phyloP scores from a whole-genome alignment of 164 flowering plant genomes.

The Magnolia officinalis region DNA sequence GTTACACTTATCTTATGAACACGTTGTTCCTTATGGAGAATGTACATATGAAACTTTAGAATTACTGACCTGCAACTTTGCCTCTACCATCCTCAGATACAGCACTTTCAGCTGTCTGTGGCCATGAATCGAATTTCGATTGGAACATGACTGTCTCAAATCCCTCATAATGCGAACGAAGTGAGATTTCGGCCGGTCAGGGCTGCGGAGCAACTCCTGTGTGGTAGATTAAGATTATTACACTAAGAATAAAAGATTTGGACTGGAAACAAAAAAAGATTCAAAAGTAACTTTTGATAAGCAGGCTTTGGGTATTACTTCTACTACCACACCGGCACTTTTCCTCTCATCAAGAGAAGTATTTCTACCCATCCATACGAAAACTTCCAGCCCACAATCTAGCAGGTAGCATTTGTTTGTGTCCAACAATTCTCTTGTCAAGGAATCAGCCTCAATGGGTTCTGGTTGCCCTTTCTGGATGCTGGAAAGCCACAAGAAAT shows the following conservation, averaged over 20 bases:
- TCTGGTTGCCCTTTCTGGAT: conserved; percentile 72
- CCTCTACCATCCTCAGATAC: conserved; percentile 95
- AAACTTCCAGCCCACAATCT: conserved; percentile 81
- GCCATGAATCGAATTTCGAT: conserved; percentile 86
- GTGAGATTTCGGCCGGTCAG: conserved; percentile 64
- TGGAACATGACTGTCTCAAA: conserved; percentile 88
- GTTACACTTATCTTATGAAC: too few species aligned
- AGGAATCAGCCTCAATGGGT: conserved; percentile 51
- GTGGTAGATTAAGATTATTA: conserved; percentile 2
- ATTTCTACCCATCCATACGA: conserved; percentile 94
- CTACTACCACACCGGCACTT: conserved; percentile 76
- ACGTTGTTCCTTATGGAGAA: neutral
- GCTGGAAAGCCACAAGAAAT: conserved; percentile 30
- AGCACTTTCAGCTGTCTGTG: conserved; percentile 55
- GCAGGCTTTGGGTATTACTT: conserved; percentile 41
- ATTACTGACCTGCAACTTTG: conserved; percentile 92
- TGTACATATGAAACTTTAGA: neutral
- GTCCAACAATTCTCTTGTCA: conserved; percentile 72
- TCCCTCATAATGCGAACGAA: conserved; percentile 80
- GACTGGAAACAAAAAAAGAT: neutral
- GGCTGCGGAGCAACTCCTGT: conserved; percentile 62
- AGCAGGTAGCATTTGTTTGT: conserved; percentile 79
- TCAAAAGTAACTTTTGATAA: conserved; percentile 6
- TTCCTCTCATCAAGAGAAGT: conserved; percentile 91
- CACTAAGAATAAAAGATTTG: conserved; percentile 4